Conservation (phyloP, 2,329 filamentous ascomycete species). For the Colletotrichum sublineola region DNA sequence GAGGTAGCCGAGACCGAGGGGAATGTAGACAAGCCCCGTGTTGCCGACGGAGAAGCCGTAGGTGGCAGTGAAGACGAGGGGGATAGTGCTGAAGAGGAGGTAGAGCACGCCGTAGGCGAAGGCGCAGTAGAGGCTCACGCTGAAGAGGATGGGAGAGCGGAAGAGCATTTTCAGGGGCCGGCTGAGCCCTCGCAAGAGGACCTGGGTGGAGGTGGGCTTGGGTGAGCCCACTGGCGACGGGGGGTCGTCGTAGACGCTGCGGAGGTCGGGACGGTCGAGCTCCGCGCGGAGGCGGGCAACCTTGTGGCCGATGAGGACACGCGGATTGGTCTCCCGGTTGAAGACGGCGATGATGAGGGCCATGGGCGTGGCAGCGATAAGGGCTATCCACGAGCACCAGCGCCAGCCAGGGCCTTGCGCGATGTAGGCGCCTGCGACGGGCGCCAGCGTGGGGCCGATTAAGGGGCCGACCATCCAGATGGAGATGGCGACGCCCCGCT, state of each 20-base stretch:
- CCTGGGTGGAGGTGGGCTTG: conserved; percentile 46
- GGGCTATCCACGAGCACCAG: conserved; percentile 66
- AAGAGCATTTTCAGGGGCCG: conserved; percentile 66
- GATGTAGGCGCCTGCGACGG: conserved; percentile 64
- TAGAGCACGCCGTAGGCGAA: conserved; percentile 67
- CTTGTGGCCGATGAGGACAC: conserved; percentile 66
- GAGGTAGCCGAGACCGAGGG: conserved; percentile 59
- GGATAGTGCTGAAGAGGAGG: conserved; percentile 67
- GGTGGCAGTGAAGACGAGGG: conserved; percentile 61
- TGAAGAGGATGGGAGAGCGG: conserved; percentile 61
- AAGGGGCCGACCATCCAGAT: conserved; percentile 62
- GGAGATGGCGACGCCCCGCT: conserved; percentile 63
- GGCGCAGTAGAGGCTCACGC: conserved; percentile 63
- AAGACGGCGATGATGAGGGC: conserved; percentile 55
- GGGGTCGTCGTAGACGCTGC: conserved; percentile 36
- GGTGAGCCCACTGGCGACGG: conserved; percentile 50
- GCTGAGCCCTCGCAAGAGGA: conserved; percentile 58
- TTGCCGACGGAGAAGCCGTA: conserved; percentile 62
- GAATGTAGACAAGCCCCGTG: conserved; percentile 64
- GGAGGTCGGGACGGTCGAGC: conserved; percentile 58
- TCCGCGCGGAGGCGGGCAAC: conserved; percentile 59
- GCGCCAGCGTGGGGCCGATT: conserved; percentile 60
- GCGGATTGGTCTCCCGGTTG: conserved; percentile 61
- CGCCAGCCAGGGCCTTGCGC: conserved; percentile 64
- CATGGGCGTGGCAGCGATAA: conserved; percentile 59